Base-by-base conservation (phyloP, 805 yeast species). In the Tetrapisispora phaffii region DNA sequence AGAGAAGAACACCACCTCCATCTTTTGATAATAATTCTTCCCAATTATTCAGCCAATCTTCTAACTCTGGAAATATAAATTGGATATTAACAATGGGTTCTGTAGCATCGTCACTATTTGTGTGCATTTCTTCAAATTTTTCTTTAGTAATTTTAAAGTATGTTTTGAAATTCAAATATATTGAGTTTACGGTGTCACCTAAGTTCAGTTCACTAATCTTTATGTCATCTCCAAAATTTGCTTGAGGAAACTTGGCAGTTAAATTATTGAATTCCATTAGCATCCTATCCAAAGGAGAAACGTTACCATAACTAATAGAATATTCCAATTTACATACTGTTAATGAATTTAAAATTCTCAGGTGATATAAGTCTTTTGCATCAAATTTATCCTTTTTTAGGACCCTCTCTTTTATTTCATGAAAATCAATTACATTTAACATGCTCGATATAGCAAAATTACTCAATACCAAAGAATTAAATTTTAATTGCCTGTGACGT, bases 201-300 rank as follows among this genome's bases (percentile, higher is more conserved):
- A 76, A 52, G 40, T 73, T 72, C 1, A 76, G 63, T 46, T 74
- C 76, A 10, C 77, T 71, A 9, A 74, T 69, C 46, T 75, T 75
- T 23, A 76, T 74, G 17, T 73, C 73, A 59, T 77, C 82, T 13
- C 78, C 80, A 47, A 72, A 58, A 12, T 72, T 74, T 1, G 75
- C 70, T 44, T 66, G 69, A 1, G 81, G 80, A 48, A 65, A 75
- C 39, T 68, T 66, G 2, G 75, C 59, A 0, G 74, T 68, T 32
- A 74, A 51, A 19, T 65, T 63, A 57, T 73, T 69, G 12, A 76
- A 55, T 29, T 70, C 72, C 38, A 56, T 56, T 2, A 60, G 26
- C 24, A 54, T 47, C 16, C 48, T 50, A 45, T 62, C 63, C 22
- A 55, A 54, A 9, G 57, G 50, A 4, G 58, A 47, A 39, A 61